Base-by-base conservation (phyloP, 2,329 filamentous ascomycete species). In the Monosporascus sp. region DNA sequence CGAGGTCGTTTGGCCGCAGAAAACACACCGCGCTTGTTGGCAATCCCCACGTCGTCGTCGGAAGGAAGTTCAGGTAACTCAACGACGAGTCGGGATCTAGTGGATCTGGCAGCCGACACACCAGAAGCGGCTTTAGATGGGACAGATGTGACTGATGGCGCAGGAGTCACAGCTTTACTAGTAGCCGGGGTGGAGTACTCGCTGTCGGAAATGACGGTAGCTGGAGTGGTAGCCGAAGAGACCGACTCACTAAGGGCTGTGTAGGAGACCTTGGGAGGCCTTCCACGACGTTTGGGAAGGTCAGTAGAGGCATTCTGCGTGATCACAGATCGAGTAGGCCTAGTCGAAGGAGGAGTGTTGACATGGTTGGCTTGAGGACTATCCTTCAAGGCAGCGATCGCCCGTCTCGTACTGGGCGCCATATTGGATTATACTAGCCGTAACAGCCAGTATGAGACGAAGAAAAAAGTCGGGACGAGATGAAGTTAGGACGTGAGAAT, bases 181-280 rank as follows among this genome's bases (percentile, higher is more conserved):
- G 75, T 77, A 27, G 72, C 65, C 3, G 74, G 72, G 7, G 75
- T 77, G 15, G 69, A 69, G 53, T 70, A 69, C 25, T 72, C 74
- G 54, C 69, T 71, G 20, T 70, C 70, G 4, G 63, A 67, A 17
- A 55, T 45, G 9, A 53, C 59, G 27, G 58, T 57, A 18, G 54
- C 51, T 0, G 70, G 69, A 6, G 72, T 72, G 8, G 69, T 60
- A 18, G 65, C 63, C 2, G 71, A 67, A 7, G 73, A 73, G 18
- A 57, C 53, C 31, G 72, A 71, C 20, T 68, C 65, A 49, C 54
- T 58, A 47, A 55, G 60, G 27, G 56, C 47, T n/a, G 56, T 22
- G 2, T 31, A 49, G 31, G 57, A 53, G 6, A 53, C 54, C 50
- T 66, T 70, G 31, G 57, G 53, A 6, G 68, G 62, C 49, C 67